Conservation (phyloP, 2,329 filamentous ascomycete genomes). For the Neoscytalidium dimidiatum region DNA sequence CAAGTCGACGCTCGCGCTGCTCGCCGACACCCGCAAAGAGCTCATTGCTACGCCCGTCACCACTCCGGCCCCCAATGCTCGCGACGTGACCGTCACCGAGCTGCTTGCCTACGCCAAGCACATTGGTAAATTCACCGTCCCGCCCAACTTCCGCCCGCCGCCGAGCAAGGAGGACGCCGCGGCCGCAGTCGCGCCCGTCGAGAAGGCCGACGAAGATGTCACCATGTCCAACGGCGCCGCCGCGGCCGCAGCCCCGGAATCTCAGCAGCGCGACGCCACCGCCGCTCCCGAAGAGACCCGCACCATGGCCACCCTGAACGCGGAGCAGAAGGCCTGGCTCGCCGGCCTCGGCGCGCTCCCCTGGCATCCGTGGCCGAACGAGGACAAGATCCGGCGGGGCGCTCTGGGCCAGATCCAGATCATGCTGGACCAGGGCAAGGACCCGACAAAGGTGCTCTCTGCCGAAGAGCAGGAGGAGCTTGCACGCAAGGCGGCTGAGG, state of each 20-base stretch:
- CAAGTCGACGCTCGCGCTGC: constrained; percentile 67
- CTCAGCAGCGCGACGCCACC: constrained; percentile 26
- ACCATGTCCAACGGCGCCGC: constrained; percentile 33
- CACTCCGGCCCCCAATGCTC: constrained; percentile 41
- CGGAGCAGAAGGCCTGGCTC: constrained; percentile 41
- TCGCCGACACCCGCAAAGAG: constrained; percentile 73
- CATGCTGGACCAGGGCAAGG: constrained; percentile 62
- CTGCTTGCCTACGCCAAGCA: constrained; percentile 76
- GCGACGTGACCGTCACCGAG: constrained; percentile 66
- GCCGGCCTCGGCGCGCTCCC: constrained; percentile 56
- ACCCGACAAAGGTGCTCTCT: constrained; percentile 53
- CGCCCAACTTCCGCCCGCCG: constrained; percentile 54
- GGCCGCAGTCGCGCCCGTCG: constrained; percentile 22
- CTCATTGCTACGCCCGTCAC: constrained; percentile 56
- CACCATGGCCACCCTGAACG: constrained; percentile 29
- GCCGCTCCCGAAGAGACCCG: constrained; percentile 27
- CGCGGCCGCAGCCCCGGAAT: constrained; percentile 27
- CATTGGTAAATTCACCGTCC: constrained; percentile 78
- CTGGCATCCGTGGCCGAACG: constrained; percentile 77
- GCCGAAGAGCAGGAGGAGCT: constrained; percentile 39
- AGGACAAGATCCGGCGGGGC: constrained; percentile 69
- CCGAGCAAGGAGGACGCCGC: constrained; percentile 24
- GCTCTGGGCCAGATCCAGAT: constrained; percentile 64
- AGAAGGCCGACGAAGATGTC: constrained; percentile 23
- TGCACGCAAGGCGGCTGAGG: constrained; percentile 19